Percentiles rank a stretch among this genome's conserved stretches.
phyloP scores from a whole-genome alignment of 2,329 filamentous ascomycete species.

The Fusarium paranaense region DNA sequence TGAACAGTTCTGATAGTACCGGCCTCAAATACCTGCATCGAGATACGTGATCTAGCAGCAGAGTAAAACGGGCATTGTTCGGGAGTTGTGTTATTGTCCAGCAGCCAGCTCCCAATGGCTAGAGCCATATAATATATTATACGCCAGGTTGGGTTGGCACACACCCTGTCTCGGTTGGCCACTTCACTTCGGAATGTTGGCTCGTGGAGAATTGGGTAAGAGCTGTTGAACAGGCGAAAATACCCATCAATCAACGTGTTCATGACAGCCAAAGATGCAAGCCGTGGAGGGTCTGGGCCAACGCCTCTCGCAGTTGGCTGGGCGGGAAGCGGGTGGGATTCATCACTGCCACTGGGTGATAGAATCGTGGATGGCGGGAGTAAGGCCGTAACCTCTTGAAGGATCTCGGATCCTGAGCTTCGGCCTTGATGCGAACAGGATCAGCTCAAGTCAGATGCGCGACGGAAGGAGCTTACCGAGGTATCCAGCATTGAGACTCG shows the following conservation, averaged over 20 bases:
- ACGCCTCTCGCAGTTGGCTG: neutral
- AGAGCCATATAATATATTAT: conserved; percentile 44
- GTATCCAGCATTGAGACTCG: conserved; percentile 40
- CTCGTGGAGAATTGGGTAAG: conserved; percentile 58
- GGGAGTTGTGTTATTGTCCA: conserved; percentile 20
- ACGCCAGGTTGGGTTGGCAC: conserved; percentile 14
- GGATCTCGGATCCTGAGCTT: conserved; percentile 43
- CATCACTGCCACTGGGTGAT: neutral
- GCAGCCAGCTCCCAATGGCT: conserved; percentile 48
- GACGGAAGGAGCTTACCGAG: conserved; percentile 26
- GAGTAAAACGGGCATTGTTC: conserved; percentile 39
- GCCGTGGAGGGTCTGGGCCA: conserved; percentile 9
- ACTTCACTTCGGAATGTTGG: conserved; percentile 50
- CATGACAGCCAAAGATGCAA: conserved; percentile 24
- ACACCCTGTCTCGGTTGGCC: neutral
- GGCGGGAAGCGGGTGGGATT: neutral
- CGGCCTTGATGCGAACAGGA: conserved; percentile 22
- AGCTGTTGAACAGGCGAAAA: conserved; percentile 55
- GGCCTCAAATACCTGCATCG: conserved; percentile 54
- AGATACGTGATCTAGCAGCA: conserved; percentile 46
- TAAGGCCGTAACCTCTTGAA: conserved; percentile 37
- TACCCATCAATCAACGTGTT: conserved; percentile 51
- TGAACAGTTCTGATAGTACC: conserved; percentile 57
- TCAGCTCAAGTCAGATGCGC: neutral
- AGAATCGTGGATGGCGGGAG: conserved; percentile 1